Conservation (phyloP, 106 monocot species). For the Phalaenopsis equestris region DNA sequence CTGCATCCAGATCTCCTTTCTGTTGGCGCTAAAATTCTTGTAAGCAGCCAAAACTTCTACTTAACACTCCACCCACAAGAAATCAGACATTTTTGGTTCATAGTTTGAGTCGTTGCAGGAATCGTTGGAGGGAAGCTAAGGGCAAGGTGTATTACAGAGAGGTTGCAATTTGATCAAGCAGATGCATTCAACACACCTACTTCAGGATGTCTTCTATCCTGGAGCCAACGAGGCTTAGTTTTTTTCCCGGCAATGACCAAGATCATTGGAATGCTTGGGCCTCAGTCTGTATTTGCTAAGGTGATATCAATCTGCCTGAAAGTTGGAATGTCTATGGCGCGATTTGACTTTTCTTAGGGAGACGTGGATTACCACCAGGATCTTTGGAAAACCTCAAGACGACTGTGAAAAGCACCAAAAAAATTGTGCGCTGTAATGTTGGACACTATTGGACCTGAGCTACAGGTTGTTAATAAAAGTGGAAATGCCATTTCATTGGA, state of each 20-base stretch:
- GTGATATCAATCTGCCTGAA: conserved; percentile 90
- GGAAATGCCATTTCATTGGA: conserved; percentile 61
- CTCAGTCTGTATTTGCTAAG: conserved; percentile 73
- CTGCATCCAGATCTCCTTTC: too few relatives aligned
- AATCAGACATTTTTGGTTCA: too few relatives aligned
- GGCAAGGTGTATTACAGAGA: not conserved
- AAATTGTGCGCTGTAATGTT: conserved; percentile 98
- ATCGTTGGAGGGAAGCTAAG: not conserved
- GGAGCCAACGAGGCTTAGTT: conserved; percentile 81
- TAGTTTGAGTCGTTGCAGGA: not conserved
- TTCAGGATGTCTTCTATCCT: conserved; percentile 98
- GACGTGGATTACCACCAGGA: conserved; percentile 78
- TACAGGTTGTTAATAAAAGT: conserved; percentile 72
- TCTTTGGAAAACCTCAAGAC: conserved; percentile 87
- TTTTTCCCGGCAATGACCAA: conserved; percentile 98
- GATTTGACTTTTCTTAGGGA: conserved; percentile 96
- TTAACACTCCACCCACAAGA: too few relatives aligned
- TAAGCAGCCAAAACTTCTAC: too few relatives aligned
- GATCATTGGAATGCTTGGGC: conserved; percentile 94
- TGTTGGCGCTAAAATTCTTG: too few relatives aligned
- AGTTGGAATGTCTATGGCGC: conserved; percentile 94
- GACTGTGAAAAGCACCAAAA: conserved; percentile 86
- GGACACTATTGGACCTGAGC: conserved; percentile 81
- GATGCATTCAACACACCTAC: conserved; percentile 79
- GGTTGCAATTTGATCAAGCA: conserved; percentile 2